phyloP scores from a whole-genome alignment of 768 basidiomycete genomes.

The Kwoniella botswanensis region DNA sequence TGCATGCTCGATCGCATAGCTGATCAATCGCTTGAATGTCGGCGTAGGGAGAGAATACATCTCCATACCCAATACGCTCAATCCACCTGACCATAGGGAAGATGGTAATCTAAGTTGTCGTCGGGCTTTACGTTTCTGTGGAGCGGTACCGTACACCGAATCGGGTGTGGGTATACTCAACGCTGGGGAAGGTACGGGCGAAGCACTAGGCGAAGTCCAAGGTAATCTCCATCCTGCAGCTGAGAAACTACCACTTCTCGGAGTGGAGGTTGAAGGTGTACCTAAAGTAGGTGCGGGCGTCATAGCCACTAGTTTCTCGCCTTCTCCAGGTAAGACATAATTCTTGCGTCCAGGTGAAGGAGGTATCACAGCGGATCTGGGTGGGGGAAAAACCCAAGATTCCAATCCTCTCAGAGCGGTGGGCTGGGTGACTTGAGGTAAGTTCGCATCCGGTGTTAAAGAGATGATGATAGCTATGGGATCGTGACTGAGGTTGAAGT shows the following conservation, averaged over 20 bases:
- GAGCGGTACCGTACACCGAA: conserved; percentile 28
- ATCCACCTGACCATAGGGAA: conserved; percentile 51
- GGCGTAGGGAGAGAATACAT: conserved; percentile 58
- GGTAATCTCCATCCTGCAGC: conserved; percentile 50
- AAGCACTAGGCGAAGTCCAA: conserved; percentile 39
- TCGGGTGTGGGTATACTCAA: conserved; percentile 43
- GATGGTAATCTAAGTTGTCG: conserved; percentile 52
- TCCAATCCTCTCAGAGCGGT: conserved; percentile 64
- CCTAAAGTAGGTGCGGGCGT: conserved; percentile 50
- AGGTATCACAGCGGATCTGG: conserved; percentile 51
- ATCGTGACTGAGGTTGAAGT: conserved; percentile 71
- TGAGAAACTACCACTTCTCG: conserved; percentile 23
- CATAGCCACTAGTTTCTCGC: conserved; percentile 53
- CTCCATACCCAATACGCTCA: conserved; percentile 52
- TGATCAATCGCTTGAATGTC: conserved; percentile 59
- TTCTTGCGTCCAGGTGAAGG: conserved; percentile 54
- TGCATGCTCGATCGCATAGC: conserved; percentile 64
- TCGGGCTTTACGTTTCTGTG: conserved; percentile 19
- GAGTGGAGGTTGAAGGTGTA: conserved; percentile 21
- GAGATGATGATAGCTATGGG: conserved; percentile 71
- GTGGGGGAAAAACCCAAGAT: conserved; percentile 75
- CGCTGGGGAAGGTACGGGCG: conserved; percentile 34
- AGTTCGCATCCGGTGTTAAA: conserved; percentile 61
- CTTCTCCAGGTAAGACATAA: conserved; percentile 50
- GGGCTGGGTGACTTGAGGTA: conserved; percentile 43